Percentiles rank a stretch among this genome's conserved stretches.
Conservation (phyloP, 2,329 filamentous ascomycete genomes). For the Clonostachys byssicola region DNA sequence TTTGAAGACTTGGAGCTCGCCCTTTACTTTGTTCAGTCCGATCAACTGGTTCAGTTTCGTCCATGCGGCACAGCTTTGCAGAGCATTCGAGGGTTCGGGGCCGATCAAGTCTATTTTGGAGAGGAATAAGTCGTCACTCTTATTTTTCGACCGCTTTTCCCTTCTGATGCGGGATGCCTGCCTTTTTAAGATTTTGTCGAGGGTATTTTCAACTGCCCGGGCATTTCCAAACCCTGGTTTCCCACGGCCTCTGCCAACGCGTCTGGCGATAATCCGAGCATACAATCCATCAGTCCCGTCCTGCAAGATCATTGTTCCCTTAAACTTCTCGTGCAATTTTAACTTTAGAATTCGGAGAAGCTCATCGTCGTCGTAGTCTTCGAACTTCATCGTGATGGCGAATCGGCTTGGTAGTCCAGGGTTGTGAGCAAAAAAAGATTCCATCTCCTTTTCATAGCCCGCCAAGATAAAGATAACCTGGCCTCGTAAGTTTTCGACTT, state of each 20-base stretch:
- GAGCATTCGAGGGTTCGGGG: slow-evolving; percentile 52
- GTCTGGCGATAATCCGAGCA: slow-evolving; percentile 55
- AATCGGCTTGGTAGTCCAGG: slow-evolving; percentile 67
- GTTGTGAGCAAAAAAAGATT: slow-evolving; percentile 71
- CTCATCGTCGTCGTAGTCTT: slow-evolving; percentile 65
- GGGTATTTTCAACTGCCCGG: slow-evolving; percentile 59
- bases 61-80: slow-evolving; percentile 53
- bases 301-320: slow-evolving; percentile 52
- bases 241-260: slow-evolving; percentile 59
- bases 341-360: slow-evolving; percentile 56
- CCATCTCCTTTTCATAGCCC: slow-evolving; percentile 72
- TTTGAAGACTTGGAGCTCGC: slow-evolving; percentile 53
- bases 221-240: slow-evolving; percentile 71
- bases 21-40: slow-evolving; percentile 59
- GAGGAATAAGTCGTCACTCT: slow-evolving; percentile 55
- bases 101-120: slow-evolving; percentile 69
- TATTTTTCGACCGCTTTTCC: slow-evolving; percentile 28
- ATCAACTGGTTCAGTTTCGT: slow-evolving; percentile 50
- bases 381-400: slow-evolving; percentile 60
- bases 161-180: slow-evolving; percentile 52
- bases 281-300: slow-evolving; percentile 56
- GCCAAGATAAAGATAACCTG: slow-evolving; percentile 70
- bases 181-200: slow-evolving; percentile 48
- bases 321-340: slow-evolving; percentile 50
- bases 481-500: slow-evolving; percentile 67